These are phyloP conservation scores for Lactarius pseudohatsudake DNA, from an alignment of 768 basidiomycete genomes.

Conservation along the genomic window DNA sequence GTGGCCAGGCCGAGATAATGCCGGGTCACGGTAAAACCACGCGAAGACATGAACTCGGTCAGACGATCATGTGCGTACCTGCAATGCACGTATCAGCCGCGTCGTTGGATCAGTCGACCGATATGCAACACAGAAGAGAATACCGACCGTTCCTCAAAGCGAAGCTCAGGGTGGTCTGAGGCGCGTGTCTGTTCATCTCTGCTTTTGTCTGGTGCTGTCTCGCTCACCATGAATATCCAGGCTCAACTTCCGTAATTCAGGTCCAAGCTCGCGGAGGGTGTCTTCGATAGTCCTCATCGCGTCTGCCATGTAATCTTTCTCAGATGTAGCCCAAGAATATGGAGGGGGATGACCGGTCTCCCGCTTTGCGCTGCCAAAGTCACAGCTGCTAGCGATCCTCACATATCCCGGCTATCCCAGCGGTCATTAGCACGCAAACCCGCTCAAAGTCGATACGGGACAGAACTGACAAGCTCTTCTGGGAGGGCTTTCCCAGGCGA, in stretches of 20 bases:
- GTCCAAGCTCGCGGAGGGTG: constrained; percentile 50
- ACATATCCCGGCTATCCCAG: constrained; percentile 25
- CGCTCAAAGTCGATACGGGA: neutral
- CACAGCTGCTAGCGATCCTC: constrained; percentile 27
- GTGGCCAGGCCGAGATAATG: constrained; percentile 72
- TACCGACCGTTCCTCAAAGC: constrained; percentile 61
- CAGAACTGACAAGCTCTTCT: constrained; percentile 14
- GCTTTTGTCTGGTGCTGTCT: constrained; percentile 4
- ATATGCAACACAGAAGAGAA: constrained; percentile 17
- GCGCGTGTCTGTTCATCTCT: neutral
- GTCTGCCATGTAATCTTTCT: constrained; percentile 33
- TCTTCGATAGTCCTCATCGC: constrained; percentile 55
- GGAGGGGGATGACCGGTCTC: constrained; percentile 28
- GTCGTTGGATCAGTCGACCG: neutral
- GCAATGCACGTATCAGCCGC: neutral
- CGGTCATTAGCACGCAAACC: constrained; percentile 2
- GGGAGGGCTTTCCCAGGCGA: constrained; percentile 15
- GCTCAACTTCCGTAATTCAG: constrained; percentile 61
- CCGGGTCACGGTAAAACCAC: constrained; percentile 69
- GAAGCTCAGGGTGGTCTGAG: constrained; percentile 63
- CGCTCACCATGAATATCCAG: constrained; percentile 67
- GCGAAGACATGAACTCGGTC: constrained; percentile 61
- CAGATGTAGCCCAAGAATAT: constrained; percentile 27
- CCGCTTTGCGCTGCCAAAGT: constrained; percentile 19
- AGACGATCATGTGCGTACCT: constrained; percentile 75